Base-by-base conservation (phyloP, 164 flowering plant genomes). In the Vitis labrusca region DNA sequence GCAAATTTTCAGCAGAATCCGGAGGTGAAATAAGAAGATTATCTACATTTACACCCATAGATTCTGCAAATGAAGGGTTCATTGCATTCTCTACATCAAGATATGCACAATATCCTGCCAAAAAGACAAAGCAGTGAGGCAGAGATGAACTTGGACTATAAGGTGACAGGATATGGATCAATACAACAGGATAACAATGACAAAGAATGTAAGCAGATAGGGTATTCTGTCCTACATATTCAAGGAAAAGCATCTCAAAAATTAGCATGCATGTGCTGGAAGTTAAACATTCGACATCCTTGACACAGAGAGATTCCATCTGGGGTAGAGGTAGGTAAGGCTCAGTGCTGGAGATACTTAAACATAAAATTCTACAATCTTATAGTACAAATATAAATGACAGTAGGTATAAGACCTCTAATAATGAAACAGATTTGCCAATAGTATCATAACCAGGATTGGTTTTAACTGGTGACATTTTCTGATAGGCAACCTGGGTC, bases 41-140 rank as follows among this genome's bases (percentile, higher is more conserved):
- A 52, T 86, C 84, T 4, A 82, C 81, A 73, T 87, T 73, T 63
- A 93, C 80, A 61, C 97, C 98, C 61, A 91, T 86, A 64, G 92
- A 76, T 77, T 87, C 87, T 44, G 85, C 89, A 65, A 91, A 82
- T n/a, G 81, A 77, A 56, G 88, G 85, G 77, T 87, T 84, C 80
- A 93, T 3, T 55, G 92, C 97, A 84, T 93, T 90, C 79, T 91
- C 98, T 59, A 71, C 91, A 84, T 93, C 97, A 76, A 93, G 76
- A 83, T 87, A 93, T n/a, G 94, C 98, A 82, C 97, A 93, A 80
- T 84, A 85, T 51, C 98, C 97, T 92, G 89, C 76, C 73, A 71
- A 78, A 71, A 27, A 29, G 15, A 37, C n/a, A 3, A 61, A 48
- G 23, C 15, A 37, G 9, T 30, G 16, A 47, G 64, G 19, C 59